Conservation (phyloP, 768 basidiomycete species). For the Hericium alpestre region DNA sequence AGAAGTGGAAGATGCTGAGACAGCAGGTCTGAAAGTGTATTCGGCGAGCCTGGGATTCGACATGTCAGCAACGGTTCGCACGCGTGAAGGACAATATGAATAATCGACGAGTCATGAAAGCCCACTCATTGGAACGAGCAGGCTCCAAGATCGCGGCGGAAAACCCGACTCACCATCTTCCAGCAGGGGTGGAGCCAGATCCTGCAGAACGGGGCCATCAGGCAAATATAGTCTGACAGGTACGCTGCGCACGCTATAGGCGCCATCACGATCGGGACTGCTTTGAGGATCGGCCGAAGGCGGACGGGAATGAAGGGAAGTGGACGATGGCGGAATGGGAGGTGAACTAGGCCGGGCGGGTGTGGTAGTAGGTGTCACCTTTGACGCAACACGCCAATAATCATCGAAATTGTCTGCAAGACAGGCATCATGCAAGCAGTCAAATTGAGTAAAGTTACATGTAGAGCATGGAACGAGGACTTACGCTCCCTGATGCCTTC, state of each 20-base stretch:
- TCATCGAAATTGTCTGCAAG: conserved; percentile 86
- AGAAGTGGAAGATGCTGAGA: conserved; percentile 69
- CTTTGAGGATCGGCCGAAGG: conserved; percentile 48
- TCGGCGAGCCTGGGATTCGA: conserved; percentile 44
- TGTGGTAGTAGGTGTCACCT: conserved; percentile 76
- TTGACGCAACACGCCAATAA: conserved; percentile 89
- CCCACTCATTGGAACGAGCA: not conserved
- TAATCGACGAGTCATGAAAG: not conserved
- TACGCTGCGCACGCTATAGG: conserved; percentile 78
- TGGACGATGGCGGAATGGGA: conserved; percentile 36
- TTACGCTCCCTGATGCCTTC: conserved; percentile 90
- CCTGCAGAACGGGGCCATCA: conserved; percentile 85
- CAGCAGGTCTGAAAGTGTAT: conserved; percentile 62
- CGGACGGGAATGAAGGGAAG: conserved; percentile 54
- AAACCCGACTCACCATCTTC: conserved; percentile 53
- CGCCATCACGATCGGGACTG: conserved; percentile 62
- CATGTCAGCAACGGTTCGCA: conserved; percentile 5
- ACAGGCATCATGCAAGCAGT: not conserved
- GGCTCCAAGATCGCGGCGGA: not conserved
- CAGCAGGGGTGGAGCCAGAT: conserved; percentile 69
- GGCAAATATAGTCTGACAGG: conserved; percentile 85
- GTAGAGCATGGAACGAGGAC: conserved; percentile 19
- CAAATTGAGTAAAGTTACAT: not conserved
- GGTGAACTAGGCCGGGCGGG: conserved; percentile 50
- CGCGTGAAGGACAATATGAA: not conserved